Conservation (phyloP, 1,139 yeast genomes). For the Kodamaea fungicola region DNA sequence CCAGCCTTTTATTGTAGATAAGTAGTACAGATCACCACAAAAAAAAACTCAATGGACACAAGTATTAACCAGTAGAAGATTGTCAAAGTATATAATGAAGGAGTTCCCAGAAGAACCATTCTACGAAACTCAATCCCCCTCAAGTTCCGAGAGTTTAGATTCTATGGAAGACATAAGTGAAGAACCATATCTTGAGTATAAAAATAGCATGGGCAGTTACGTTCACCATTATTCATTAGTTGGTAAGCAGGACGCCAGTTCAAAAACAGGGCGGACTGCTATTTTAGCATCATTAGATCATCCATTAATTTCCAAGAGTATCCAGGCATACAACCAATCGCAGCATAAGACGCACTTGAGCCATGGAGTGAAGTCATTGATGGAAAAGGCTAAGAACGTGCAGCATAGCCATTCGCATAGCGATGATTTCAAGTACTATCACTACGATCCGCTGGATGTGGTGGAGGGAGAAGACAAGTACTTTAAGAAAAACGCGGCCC, state of each 20-base stretch:
- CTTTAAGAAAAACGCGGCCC: constrained; percentile 4
- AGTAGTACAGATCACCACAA: not conserved
- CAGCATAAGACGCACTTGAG: constrained; percentile 2
- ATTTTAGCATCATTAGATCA: constrained; percentile 9
- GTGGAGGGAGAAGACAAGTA: constrained; percentile 3
- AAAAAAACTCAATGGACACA: too few species aligned
- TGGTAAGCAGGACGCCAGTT: too few species aligned
- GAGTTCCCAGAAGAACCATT: too few species aligned
- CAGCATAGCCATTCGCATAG: not conserved
- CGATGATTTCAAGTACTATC: constrained; percentile 3
- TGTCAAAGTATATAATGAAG: too few species aligned
- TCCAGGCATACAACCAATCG: constrained; percentile 9
- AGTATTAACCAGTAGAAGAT: too few species aligned
- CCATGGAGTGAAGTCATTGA: constrained; percentile 1
- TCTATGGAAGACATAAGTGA: too few species aligned
- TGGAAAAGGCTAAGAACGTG: constrained; percentile 4
- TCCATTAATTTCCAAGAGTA: constrained; percentile 9
- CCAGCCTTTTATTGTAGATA: constrained; percentile 2
- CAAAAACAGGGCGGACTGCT: constrained; percentile 5
- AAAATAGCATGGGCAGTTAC: too few species aligned
- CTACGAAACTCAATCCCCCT: too few species aligned
- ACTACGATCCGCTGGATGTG: constrained; percentile 6
- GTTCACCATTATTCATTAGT: too few species aligned
- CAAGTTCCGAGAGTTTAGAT: too few species aligned
- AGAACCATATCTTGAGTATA: too few species aligned